Conservation (phyloP, 2,329 filamentous ascomycete genomes). For the Chrysosporium queenslandicum region DNA sequence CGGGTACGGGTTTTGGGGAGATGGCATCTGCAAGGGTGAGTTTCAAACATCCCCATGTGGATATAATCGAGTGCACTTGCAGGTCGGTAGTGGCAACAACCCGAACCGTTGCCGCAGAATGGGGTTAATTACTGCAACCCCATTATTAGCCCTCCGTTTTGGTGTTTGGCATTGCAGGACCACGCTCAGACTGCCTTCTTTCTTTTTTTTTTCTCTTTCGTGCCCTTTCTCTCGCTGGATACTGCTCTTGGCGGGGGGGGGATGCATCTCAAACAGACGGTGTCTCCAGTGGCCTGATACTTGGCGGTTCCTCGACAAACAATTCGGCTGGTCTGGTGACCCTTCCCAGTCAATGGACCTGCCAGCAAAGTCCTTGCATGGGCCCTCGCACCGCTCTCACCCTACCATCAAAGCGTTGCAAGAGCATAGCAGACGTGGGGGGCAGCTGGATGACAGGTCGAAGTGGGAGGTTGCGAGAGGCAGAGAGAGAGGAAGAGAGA, state of each 20-base stretch:
- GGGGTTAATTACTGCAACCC: background rate
- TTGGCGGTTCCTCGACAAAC: background rate
- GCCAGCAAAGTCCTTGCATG: too few species aligned
- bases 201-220: too few species aligned
- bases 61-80: background rate
- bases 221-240: background rate
- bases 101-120: background rate
- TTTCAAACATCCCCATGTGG: slow-evolving; percentile 9
- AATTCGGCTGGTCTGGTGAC: slow-evolving; percentile 2
- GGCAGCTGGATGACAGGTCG: too few species aligned
- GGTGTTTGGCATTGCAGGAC: background rate
- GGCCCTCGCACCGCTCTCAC: too few species aligned
- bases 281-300: slow-evolving; percentile 6
- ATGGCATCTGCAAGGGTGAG: slow-evolving; percentile 5
- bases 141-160: background rate
- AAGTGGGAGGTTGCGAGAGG: too few species aligned
- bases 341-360: background rate
- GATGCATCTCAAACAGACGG: slow-evolving; percentile 1
- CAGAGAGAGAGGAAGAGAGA: background rate
- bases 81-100: background rate
- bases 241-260: slow-evolving; percentile 1
- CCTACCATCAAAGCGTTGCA: too few species aligned
- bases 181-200: background rate
- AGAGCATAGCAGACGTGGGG: too few species aligned
- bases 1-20: background rate